These are phyloP conservation scores for Pyrenochaeta sp. DNA, from an alignment of 2,329 filamentous ascomycete genomes.

Conservation along the genomic window DNA sequence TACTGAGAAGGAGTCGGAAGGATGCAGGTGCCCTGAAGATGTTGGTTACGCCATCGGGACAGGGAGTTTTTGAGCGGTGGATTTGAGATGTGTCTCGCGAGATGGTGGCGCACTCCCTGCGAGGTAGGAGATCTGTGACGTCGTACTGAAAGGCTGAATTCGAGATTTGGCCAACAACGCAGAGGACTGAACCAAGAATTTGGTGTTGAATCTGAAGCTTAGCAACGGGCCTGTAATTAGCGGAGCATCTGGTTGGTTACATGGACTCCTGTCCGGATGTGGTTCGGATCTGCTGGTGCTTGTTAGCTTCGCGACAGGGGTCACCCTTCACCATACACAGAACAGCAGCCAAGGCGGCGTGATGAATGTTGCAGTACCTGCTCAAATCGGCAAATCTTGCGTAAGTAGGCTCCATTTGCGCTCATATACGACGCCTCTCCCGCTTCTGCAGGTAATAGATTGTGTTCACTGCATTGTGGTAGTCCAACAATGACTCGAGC, in stretches of 20 bases:
- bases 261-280: constrained; percentile 32
- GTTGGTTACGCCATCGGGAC: constrained; percentile 43
- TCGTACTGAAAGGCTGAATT: constrained; percentile 2
- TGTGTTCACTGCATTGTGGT: neutral
- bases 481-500: constrained; percentile 5
- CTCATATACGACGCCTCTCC: neutral
- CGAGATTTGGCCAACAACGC: constrained; percentile 1
- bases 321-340: constrained; percentile 9
- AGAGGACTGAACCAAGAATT: constrained; percentile 9
- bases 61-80: constrained; percentile 8
- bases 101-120: constrained; percentile 4
- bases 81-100: neutral
- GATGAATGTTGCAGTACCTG: constrained; percentile 9
- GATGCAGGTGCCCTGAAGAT: constrained; percentile 13
- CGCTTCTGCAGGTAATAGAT: constrained; percentile 2
- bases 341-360: constrained; percentile 17
- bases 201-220: constrained; percentile 25
- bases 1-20: constrained; percentile 20
- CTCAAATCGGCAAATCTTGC: constrained; percentile 4
- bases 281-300: constrained; percentile 16
- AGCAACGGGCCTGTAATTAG: constrained; percentile 26
- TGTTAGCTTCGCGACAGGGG: constrained; percentile 13
- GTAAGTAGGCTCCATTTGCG: neutral
- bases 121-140: neutral
- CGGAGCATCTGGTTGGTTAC: constrained; percentile 27